These are phyloP conservation scores for Claviceps humidiphila DNA, from an alignment of 2,329 filamentous ascomycete species.

Conservation along the genomic window DNA sequence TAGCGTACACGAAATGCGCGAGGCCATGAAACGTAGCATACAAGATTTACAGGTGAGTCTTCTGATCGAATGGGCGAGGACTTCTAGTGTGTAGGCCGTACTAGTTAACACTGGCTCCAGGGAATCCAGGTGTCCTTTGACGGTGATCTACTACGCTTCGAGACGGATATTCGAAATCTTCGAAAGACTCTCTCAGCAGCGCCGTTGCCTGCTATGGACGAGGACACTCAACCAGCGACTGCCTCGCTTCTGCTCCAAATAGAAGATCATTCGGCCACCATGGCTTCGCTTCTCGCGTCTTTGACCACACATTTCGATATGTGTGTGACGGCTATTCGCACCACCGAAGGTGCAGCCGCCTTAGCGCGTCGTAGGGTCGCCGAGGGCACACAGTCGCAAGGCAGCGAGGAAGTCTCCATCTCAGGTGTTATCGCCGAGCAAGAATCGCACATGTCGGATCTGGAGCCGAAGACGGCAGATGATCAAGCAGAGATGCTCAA, in stretches of 20 bases:
- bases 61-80: not conserved
- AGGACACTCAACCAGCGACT: constrained; percentile 27
- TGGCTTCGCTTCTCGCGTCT: constrained; percentile 69
- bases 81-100: not conserved
- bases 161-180: constrained; percentile 56
- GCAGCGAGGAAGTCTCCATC: constrained; percentile 41
- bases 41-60: constrained; percentile 50
- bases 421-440: constrained; percentile 52
- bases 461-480: constrained; percentile 59
- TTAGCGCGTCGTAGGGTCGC: constrained; percentile 55
- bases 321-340: constrained; percentile 80
- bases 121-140: constrained; percentile 60
- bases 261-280: constrained; percentile 63
- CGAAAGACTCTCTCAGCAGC: constrained; percentile 40
- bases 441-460: constrained; percentile 33
- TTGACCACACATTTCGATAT: constrained; percentile 84
- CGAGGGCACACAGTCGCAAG: constrained; percentile 41
- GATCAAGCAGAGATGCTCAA: constrained; percentile 74
- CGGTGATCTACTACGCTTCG: constrained; percentile 60
- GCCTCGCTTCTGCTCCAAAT: constrained; percentile 45
- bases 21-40: constrained; percentile 57
- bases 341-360: constrained; percentile 69
- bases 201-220: constrained; percentile 19
- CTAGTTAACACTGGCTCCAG: constrained; percentile 18
- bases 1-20: constrained; percentile 51